Evolutionary conservation across 2,329 filamentous ascomycete species (phyloP).

Genomic region (Coleophoma crateriformis): DNA sequence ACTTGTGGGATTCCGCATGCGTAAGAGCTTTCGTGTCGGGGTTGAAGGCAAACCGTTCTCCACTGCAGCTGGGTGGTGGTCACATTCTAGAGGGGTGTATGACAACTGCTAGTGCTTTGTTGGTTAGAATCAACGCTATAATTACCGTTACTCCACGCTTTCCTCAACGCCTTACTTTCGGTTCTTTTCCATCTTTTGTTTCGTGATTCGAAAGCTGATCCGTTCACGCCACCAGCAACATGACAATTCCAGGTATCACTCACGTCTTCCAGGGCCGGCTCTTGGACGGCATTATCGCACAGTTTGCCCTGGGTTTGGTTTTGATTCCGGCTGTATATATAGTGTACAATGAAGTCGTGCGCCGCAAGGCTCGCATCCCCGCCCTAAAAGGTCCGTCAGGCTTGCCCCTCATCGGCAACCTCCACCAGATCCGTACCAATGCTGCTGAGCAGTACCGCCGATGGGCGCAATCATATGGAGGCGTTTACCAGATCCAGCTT

Average conservation of each 20-base stretch:
- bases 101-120: no score
- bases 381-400: constrained; percentile 43
- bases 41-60: no score
- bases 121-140: no score
- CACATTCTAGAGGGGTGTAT: no score
- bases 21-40: no score
- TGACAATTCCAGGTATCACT: constrained; percentile 3
- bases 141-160: no score
- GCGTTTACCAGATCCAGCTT: constrained; percentile 51
- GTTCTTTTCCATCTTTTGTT: no score
- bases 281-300: constrained; percentile 7
- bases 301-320: constrained; percentile 1
- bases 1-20: no score
- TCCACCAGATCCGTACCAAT: constrained; percentile 47
- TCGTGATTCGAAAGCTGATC: no score
- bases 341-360: constrained; percentile 14
- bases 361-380: constrained; percentile 25
- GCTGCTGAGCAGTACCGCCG: constrained; percentile 50
- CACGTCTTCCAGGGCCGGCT: constrained; percentile 1
- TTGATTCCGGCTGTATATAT: constrained; percentile 13
- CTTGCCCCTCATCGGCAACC: constrained; percentile 48
- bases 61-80: no score
- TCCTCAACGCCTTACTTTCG: no score
- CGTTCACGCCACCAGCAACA: background rate
- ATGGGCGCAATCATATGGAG: constrained; percentile 44